phyloP scores from a whole-genome alignment of 2,329 filamentous ascomycete genomes.

The Colletotrichum costaricense region DNA sequence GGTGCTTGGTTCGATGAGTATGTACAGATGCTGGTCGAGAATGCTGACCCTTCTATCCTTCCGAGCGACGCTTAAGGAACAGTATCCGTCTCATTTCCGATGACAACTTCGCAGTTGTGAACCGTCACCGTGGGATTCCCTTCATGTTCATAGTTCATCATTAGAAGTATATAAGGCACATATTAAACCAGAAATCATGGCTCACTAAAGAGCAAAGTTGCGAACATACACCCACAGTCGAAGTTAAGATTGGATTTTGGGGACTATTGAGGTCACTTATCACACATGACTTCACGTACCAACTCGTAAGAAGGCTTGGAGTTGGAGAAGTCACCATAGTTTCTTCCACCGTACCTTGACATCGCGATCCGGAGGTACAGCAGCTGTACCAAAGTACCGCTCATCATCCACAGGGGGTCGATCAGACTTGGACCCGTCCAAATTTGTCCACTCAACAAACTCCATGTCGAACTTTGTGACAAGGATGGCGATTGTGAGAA shows the following conservation, averaged over 20 bases:
- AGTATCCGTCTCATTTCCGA: neutral
- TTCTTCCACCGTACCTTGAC: slow-evolving; percentile 24
- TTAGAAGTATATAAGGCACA: neutral
- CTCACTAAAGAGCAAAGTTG: too few species aligned
- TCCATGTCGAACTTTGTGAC: slow-evolving; percentile 46
- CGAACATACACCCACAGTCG: too few species aligned
- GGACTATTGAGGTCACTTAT: too few species aligned
- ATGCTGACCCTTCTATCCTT: slow-evolving; percentile 44
- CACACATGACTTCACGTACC: too few species aligned
- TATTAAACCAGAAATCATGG: too few species aligned
- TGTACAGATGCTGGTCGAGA: slow-evolving; percentile 52
- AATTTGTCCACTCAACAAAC: slow-evolving; percentile 37
- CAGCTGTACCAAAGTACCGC: slow-evolving; percentile 27
- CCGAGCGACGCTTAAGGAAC: neutral
- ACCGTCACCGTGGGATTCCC: neutral
- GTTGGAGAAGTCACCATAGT: neutral
- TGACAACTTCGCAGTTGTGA: neutral
- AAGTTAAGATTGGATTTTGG: too few species aligned
- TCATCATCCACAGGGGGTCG: slow-evolving; percentile 21
- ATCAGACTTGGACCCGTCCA: slow-evolving; percentile 18
- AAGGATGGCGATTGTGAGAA: slow-evolving; percentile 46
- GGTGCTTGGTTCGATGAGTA: slow-evolving; percentile 56
- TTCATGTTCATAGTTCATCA: neutral
- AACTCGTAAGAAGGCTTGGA: too few species aligned
- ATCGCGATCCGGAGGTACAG: slow-evolving; percentile 34